Evolutionary conservation across 2,329 filamentous ascomycete genomes (phyloP), one percentile per base, ranked within the genome.

Genomic region (Exophiala phaeomuriformis): DNA sequence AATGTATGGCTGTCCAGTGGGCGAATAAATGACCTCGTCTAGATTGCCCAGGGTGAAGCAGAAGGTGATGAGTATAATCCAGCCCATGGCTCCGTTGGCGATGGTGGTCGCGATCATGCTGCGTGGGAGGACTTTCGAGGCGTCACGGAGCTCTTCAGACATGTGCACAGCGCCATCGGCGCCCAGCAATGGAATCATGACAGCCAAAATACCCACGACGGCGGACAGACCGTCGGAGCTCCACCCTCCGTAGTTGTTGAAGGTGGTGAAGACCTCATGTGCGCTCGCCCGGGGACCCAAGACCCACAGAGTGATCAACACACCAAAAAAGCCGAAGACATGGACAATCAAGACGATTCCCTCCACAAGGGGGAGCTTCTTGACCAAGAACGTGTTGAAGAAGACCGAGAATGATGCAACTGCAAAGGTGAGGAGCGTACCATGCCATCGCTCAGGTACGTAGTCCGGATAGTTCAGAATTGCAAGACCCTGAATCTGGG

Each of bases 401-500:
- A 72, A 50, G 28, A 72, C 69, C 2, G 68, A 69, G 40, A 73
- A 68, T 10, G 65, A 57, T 1, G 67, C 65, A 19, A 72, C 70
- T 7, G 67, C 70, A 55, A 72, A 67, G 19, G 71, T 67, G 6
- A 77, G 58, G 51, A 76, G 64, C 2, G 72, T 75, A 2, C 67
- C 70, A 52, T 76, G 72, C 72, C 72, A 76, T 51, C 66, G 57
- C 47, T 74, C 62, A 1, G 69, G 67, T 8, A 57, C 58, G 55
- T 76, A 77, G 2, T 62, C 62, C 1, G 67, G 65, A 46, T 74
- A 62, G 54, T 75, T 75, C 32, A 77, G 62, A 19, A 72, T 67
- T 8, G 74, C 66, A 3, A 77, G 56, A 0, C 71, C 74, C 60
- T 77, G 73, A 2, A 77, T 71, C 39, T 73, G 70, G 3, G 67